Percentiles rank a stretch among this genome's conserved stretches.
Conservation (phyloP, 495 filamentous ascomycete species). For the Penicillium samsonianum region DNA sequence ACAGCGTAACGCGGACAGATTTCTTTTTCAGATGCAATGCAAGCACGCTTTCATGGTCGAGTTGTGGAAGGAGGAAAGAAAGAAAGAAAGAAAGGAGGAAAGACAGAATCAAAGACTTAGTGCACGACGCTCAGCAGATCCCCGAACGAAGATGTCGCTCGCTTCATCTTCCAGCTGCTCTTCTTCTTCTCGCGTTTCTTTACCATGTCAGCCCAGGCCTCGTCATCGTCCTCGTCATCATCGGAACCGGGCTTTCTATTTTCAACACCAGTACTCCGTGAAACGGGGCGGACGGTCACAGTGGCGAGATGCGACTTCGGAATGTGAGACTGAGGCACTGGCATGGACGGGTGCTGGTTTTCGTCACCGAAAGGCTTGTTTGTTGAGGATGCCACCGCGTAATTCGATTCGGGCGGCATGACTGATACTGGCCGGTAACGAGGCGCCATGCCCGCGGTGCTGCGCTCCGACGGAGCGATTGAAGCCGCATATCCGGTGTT, state of each 20-base stretch:
- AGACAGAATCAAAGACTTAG: conserved; percentile 20
- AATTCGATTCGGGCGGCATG: conserved; percentile 37
- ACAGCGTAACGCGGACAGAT: neutral
- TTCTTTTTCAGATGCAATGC: conserved; percentile 4
- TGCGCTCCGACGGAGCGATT: conserved; percentile 92
- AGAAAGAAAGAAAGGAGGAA: neutral
- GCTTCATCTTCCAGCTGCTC: conserved; percentile 70
- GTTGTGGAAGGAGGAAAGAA: conserved; percentile 1
- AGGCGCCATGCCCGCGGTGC: conserved; percentile 84
- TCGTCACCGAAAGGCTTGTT: conserved; percentile 52
- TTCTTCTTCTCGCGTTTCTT: conserved; percentile 81
- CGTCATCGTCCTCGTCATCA: conserved; percentile 82
- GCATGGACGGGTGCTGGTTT: conserved; percentile 35
- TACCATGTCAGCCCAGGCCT: conserved; percentile 85
- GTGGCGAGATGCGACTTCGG: conserved; percentile 40
- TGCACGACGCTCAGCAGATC: conserved; percentile 49
- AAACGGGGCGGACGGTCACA: conserved; percentile 40
- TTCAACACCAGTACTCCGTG: conserved; percentile 30
- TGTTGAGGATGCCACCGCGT: conserved; percentile 53
- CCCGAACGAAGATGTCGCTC: conserved; percentile 44
- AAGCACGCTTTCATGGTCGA: neutral
- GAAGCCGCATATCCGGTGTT: conserved; percentile 61
- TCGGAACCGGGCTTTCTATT: conserved; percentile 31
- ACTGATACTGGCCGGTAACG: conserved; percentile 89
- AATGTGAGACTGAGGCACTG: conserved; percentile 24